Evolutionary conservation across 2,329 filamentous ascomycete species (phyloP), one percentile per base, ranked within the genome.

Genomic region (Xylariaceae sp.): DNA sequence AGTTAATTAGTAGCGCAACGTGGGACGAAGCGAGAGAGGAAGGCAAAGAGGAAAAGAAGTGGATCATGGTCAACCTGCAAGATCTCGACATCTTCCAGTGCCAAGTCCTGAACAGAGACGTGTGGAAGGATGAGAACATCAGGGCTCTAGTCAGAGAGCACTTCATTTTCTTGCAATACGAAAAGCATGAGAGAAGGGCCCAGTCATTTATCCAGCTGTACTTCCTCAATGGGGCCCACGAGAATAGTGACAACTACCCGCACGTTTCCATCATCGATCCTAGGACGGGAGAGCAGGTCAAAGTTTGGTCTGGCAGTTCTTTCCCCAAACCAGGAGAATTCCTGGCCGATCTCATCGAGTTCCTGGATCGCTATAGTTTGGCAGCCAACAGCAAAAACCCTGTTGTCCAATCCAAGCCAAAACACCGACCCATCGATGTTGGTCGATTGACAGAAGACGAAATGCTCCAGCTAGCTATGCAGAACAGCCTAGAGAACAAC

Each of bases 201-300:
- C 78, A 83, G 60, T 85, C 90, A 61, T 99, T 95, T 70, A 77
- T 95, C 56, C 88, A 89, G 52, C 95, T 96, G 71, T 99, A 99
- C 74, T 92, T 97, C 59, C 76, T 78, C 1, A 76, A 76, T 68
- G 80, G 84, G 51, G 77, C 77, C 41, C 83, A 88, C 61, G 90
- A 95, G 64, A 87, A 87, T 65, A 80, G 85, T n/a, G 88, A 92
- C 66, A 91, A 92, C 63, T 99, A 95, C 68, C 94, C 94, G 5
- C 92, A 99, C 68, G 94, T 97, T 53, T 90, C 91, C 42, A 96
- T 99, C 58, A 84, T 99, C 57, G 94, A 99, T 64, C 94, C 94
- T 1, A 82, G 94, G 55, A 99, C 94, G 0, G 94, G 94, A 56
- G 94, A 99, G 72, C 91, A 96, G 71, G 89, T 99, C 69, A 99